A percentile compares a stretch with the other conserved stretches of the same genome.
These are phyloP conservation scores for Dictyostelium capitatum DNA, from an alignment of 78 protist genomes.

Conservation along the genomic window DNA sequence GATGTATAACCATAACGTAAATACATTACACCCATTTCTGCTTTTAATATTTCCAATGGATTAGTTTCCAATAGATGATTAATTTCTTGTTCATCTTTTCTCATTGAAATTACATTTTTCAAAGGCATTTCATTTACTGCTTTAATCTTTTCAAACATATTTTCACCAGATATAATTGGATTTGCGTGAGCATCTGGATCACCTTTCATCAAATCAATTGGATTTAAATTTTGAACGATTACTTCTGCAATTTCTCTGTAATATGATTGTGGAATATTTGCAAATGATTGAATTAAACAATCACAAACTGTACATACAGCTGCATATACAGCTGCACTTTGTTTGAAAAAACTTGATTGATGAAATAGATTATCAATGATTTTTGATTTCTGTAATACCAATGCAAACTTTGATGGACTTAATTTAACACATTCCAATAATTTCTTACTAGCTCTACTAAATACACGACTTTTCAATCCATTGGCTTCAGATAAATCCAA, in stretches of 20 bases:
- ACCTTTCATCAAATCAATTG: constrained; percentile 12
- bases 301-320: constrained; percentile 46
- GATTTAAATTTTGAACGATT: constrained; percentile 31
- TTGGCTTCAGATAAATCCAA: constrained; percentile 69
- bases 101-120: not conserved
- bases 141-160: not conserved
- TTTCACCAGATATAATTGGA: not conserved
- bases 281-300: constrained; percentile 36
- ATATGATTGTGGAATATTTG: constrained; percentile 13
- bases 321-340: constrained; percentile 60
- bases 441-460: constrained; percentile 50
- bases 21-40: constrained; percentile 67
- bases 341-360: constrained; percentile 31
- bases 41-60: constrained; percentile 58
- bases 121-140: not conserved
- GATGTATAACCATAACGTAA: constrained; percentile 69
- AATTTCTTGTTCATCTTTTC: constrained; percentile 56
- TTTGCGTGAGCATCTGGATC: not conserved
- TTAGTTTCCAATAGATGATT: constrained; percentile 27
- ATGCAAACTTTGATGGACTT: constrained; percentile 71
- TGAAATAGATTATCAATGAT: constrained; percentile 41
- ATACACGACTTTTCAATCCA: constrained; percentile 44
- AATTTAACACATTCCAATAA: constrained; percentile 34
- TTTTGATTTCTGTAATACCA: constrained; percentile 40
- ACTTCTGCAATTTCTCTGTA: constrained; percentile 51